phyloP scores from a whole-genome alignment of 306 rosid genomes.

The Carpinus viminea region DNA sequence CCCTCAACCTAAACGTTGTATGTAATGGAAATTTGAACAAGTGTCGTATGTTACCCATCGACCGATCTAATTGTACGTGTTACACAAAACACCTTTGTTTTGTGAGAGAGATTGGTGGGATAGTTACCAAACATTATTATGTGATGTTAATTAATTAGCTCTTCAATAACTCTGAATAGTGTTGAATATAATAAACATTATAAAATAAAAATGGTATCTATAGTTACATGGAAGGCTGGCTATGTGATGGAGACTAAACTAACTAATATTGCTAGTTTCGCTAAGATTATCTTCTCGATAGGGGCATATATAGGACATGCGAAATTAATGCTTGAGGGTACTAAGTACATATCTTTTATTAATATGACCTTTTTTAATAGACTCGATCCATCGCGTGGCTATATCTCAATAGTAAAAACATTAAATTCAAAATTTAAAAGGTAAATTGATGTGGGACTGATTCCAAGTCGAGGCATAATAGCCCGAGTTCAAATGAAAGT shows the following conservation, averaged over 20 bases:
- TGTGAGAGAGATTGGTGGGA: background rate
- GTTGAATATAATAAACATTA: background rate
- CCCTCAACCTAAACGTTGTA: background rate
- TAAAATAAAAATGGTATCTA: background rate
- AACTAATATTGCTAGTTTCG: background rate
- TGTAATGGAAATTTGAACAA: background rate
- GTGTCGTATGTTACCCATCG: background rate
- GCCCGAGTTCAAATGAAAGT: too few relatives aligned
- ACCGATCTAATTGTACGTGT: background rate
- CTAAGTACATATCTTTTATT: background rate
- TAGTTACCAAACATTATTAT: background rate
- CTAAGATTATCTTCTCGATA: background rate
- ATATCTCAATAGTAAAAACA: too few relatives aligned
- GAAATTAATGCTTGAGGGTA: background rate
- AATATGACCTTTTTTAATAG: too few relatives aligned
- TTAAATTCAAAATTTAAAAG: too few relatives aligned
- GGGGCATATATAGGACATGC: background rate
- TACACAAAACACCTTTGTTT: background rate
- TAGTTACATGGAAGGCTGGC: too few relatives aligned
- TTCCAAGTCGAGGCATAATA: too few relatives aligned
- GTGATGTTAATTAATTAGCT: background rate
- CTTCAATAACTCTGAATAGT: conserved; percentile 3
- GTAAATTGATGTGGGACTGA: too few relatives aligned
- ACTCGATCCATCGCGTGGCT: too few relatives aligned
- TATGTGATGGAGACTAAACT: background rate